Evolutionary conservation across 257 asterid genomes (phyloP).

Genomic region (Forsythia viridissima): DNA sequence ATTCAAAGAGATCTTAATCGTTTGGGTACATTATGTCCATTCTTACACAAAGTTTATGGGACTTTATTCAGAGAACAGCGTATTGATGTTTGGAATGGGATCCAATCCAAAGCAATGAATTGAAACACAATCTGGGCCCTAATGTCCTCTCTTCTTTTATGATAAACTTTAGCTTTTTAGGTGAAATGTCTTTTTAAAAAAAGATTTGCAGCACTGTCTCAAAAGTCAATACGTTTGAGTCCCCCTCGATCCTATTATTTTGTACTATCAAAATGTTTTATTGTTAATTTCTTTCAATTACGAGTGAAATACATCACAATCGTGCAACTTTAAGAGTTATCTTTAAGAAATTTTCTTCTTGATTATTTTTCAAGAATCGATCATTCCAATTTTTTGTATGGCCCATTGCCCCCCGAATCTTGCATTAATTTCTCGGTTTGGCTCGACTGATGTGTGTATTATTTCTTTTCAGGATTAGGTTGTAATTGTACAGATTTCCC

Average conservation of each 20-base stretch:
- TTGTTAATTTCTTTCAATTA: background rate
- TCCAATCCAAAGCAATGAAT: background rate
- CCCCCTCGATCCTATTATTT: background rate
- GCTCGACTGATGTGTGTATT: no score
- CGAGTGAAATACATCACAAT: background rate
- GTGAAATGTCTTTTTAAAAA: background rate
- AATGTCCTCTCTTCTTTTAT: background rate
- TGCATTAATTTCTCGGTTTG: background rate
- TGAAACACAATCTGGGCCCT: constrained; percentile 1
- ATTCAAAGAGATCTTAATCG: background rate
- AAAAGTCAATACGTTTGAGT: background rate
- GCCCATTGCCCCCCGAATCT: no score
- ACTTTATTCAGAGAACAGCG: background rate
- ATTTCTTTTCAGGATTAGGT: no score
- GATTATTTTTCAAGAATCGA: no score
- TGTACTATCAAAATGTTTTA: background rate
- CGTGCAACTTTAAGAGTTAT: no score
- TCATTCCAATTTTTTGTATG: no score
- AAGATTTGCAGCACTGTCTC: background rate
- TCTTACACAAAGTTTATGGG: background rate
- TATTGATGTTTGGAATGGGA: background rate
- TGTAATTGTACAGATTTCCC: no score
- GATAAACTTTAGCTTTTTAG: background rate
- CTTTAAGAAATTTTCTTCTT: no score
- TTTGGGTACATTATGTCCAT: background rate